Percentiles rank a stretch among this genome's conserved stretches.
These are phyloP conservation scores for Moniliella sp. DNA, from an alignment of 1,284 basidiomycete species.

Conservation along the genomic window DNA sequence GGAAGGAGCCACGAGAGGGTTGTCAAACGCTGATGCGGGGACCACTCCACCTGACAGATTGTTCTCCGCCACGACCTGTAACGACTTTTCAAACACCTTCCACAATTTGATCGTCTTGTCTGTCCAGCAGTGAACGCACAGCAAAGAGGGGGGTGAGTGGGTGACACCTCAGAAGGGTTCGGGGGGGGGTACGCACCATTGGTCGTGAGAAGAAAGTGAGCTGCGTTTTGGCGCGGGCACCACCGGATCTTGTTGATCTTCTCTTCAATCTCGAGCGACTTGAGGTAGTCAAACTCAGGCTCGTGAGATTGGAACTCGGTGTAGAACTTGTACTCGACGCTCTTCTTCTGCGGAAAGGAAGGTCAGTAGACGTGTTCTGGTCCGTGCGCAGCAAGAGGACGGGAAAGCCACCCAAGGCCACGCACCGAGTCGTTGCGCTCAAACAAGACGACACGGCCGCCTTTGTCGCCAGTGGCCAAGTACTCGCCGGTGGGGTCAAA, in stretches of 20 bases:
- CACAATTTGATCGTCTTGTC: conserved; percentile 99
- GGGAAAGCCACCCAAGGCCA: too few relatives aligned
- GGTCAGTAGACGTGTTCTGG: too few relatives aligned
- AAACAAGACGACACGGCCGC: conserved; percentile 85
- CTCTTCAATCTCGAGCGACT: conserved; percentile 97
- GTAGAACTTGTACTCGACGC: conserved; percentile 99
- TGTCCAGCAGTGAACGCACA: conserved; percentile 1
- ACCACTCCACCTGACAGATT: conserved; percentile 46
- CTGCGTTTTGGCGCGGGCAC: conserved; percentile 91
- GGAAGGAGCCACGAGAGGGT: too few relatives aligned
- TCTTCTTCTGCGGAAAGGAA: conserved; percentile 88
- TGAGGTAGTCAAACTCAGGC: conserved; percentile 98
- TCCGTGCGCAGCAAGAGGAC: too few relatives aligned
- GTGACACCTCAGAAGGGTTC: too few relatives aligned
- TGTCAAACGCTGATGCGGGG: too few relatives aligned
- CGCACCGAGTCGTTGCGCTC: conserved; percentile 88
- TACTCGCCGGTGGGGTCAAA: conserved; percentile 99
- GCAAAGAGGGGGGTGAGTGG: not conserved
- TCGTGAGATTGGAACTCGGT: conserved; percentile 99
- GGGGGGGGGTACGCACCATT: too few relatives aligned
- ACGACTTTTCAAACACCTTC: conserved; percentile 97
- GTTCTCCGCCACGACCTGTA: conserved; percentile 84
- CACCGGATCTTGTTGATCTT: conserved; percentile 99
- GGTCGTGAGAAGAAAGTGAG: conserved; percentile 88
- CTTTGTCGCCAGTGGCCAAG: conserved; percentile 96